phyloP scores from a whole-genome alignment of 352 stramenopile genomes.

The Halophytophthora polymorphica region DNA sequence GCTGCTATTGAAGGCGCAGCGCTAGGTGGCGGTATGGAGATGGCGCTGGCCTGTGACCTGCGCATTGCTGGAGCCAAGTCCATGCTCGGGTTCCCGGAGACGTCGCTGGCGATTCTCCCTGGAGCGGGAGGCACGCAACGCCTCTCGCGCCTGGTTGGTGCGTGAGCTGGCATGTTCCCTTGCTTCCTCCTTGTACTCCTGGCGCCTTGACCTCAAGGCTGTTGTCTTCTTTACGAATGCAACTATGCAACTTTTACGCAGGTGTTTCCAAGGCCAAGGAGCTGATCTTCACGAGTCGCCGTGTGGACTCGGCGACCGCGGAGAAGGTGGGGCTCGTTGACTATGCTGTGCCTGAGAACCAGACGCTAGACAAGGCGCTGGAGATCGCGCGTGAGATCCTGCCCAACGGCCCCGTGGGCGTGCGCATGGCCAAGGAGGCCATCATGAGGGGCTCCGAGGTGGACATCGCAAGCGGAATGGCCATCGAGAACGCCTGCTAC shows the following conservation, averaged over 20 bases:
- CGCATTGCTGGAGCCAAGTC: constrained; percentile 86
- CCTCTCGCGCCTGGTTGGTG: constrained; percentile 88
- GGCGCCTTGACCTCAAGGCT: background rate
- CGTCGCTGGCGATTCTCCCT: constrained; percentile 90
- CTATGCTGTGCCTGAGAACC: constrained; percentile 72
- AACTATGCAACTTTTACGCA: constrained; percentile 9
- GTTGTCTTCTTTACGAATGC: background rate
- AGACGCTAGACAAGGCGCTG: constrained; percentile 70
- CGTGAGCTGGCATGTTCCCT: background rate
- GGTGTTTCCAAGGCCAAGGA: constrained; percentile 91
- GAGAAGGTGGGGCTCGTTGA: constrained; percentile 88
- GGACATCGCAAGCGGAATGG: constrained; percentile 83
- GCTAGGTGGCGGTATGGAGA: constrained; percentile 89
- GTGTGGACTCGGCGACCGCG: constrained; percentile 69
- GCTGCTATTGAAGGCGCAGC: constrained; percentile 90
- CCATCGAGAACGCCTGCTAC: constrained; percentile 91
- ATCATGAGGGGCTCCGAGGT: constrained; percentile 86
- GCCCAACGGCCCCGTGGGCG: constrained; percentile 87
- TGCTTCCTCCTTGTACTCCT: background rate
- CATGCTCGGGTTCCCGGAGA: constrained; percentile 90
- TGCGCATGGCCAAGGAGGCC: constrained; percentile 90
- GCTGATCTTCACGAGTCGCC: constrained; percentile 92
- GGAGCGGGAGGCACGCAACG: constrained; percentile 92
- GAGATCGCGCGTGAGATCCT: constrained; percentile 88
- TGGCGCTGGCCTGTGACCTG: constrained; percentile 91